A percentile compares a stretch with the other conserved stretches of the same genome.
phyloP scores from a whole-genome alignment of 1,284 basidiomycete genomes.

The Cutaneotrichosporon sp. region DNA sequence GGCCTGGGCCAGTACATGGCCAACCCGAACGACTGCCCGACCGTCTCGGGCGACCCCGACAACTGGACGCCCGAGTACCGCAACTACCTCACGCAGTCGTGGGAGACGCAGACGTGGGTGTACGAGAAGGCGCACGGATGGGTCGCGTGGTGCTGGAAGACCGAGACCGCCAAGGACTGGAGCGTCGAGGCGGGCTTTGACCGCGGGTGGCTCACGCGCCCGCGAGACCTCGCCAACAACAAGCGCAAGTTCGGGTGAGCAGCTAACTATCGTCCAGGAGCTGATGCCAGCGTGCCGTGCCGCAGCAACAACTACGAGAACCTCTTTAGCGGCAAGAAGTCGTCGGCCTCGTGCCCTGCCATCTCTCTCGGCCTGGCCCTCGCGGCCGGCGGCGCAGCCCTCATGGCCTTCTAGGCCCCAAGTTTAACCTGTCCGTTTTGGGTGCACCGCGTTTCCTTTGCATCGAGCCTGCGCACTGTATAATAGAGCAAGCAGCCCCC shows the following conservation, averaged over 20 bases:
- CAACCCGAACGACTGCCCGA: slow-evolving; percentile 21
- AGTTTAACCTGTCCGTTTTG: background rate
- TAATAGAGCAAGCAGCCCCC: background rate
- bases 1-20: slow-evolving; percentile 33
- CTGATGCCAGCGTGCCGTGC: background rate
- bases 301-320: background rate
- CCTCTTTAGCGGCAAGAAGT: background rate
- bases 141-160: slow-evolving; percentile 50
- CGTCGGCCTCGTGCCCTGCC: background rate
- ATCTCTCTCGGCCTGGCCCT: background rate
- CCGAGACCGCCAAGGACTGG: slow-evolving; percentile 68
- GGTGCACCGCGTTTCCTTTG: background rate
- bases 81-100: slow-evolving; percentile 72
- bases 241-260: slow-evolving; percentile 10
- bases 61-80: slow-evolving; percentile 75
- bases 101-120: slow-evolving; percentile 71
- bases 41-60: slow-evolving; percentile 62
- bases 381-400: background rate
- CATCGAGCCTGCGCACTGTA: background rate
- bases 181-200: slow-evolving; percentile 43
- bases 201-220: slow-evolving; percentile 47
- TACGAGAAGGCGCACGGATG: slow-evolving; percentile 52
- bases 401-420: background rate
- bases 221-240: slow-evolving; percentile 17
- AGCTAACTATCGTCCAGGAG: no score